Conservation (phyloP, 768 basidiomycete genomes). For the Suillus cothurnatus region DNA sequence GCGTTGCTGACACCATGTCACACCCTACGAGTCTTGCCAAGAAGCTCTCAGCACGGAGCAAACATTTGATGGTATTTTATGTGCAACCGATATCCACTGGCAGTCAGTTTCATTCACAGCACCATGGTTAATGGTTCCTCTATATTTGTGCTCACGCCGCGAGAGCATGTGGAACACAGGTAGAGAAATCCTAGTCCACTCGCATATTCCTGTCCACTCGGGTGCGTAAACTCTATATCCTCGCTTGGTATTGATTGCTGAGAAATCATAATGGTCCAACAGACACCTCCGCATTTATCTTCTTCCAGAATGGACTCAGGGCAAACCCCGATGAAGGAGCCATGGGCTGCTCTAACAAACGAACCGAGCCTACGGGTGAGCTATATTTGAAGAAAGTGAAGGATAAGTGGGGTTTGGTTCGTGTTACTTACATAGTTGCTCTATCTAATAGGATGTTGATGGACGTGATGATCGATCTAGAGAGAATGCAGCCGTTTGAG, state of each 20-base stretch:
- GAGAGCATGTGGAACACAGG: conserved; percentile 13
- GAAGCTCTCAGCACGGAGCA: not conserved
- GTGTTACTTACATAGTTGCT: not conserved
- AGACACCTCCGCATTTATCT: conserved; percentile 35
- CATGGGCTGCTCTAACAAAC: conserved; percentile 26
- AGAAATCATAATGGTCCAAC: not conserved
- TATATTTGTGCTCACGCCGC: conserved; percentile 14
- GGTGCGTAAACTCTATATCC: conserved; percentile 4
- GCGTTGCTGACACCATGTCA: too few relatives aligned
- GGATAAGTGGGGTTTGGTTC: conserved; percentile 21
- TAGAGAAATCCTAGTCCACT: conserved; percentile 7
- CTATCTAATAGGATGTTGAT: not conserved
- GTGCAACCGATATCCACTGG: not conserved
- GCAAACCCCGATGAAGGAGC: conserved; percentile 32
- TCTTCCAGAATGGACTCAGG: conserved; percentile 31
- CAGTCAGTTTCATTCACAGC: not conserved
- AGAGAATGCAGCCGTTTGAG: conserved; percentile 2
- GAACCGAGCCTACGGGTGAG: conserved; percentile 29
- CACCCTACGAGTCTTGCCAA: too few relatives aligned
- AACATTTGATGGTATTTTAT: not conserved
- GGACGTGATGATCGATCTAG: not conserved
- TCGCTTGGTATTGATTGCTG: not conserved
- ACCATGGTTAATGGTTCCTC: conserved; percentile 10
- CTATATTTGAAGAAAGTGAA: conserved; percentile 20
- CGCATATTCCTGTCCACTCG: not conserved